Evolutionary conservation across 345 rosid genomes (phyloP), one percentile per base, ranked within the genome.

Genomic region (Mercurialis annua): DNA sequence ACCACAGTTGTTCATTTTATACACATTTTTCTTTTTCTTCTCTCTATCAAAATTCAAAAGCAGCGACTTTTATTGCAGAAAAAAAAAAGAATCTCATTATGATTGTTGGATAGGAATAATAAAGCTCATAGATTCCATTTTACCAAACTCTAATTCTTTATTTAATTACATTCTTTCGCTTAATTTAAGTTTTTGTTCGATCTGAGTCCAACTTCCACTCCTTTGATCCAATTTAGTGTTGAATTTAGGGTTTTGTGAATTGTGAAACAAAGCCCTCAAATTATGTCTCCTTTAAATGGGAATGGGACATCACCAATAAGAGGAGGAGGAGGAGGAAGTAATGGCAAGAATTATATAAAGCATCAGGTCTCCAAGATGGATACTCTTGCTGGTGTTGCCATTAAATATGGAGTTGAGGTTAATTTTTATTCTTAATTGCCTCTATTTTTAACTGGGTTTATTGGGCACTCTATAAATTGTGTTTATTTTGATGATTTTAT

Each of bases 301-400:
- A 64, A 38, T 53, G 70, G 63, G 8, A 40, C 44, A 40, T 36
- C 40, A 9, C 40, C 40, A 51, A n/a, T n/a, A n/a, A n/a, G n/a
- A n/a, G n/a, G n/a, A n/a, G n/a, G n/a, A n/a, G n/a, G n/a, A n/a
- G 56, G 40, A 17, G 21, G 55, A 21, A 26, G 21, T 46, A 66
- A 20, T 21, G 10, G 0, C 2, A 61, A 58, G 54, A 84, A 78
- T 46, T 78, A 68, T 69, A 80, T 89, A 21, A 84, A 89, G 53
- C 99, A 94, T 49, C 82, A 40, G 0, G 92, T 94, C 36, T 89
- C 97, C 34, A 86, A 83, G 62, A 71, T 85, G 54, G 95, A 93
- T 64, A 93, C 98, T 62, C 92, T 93, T 10, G 98, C 96, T 46
- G 98, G 98, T 33, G 78, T 93, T 38, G 98, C 98, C 57, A 93